Evolutionary conservation across 768 basidiomycete species (phyloP), one percentile per base, ranked within the genome.

Genomic region (Calocybe gangraenosa): DNA sequence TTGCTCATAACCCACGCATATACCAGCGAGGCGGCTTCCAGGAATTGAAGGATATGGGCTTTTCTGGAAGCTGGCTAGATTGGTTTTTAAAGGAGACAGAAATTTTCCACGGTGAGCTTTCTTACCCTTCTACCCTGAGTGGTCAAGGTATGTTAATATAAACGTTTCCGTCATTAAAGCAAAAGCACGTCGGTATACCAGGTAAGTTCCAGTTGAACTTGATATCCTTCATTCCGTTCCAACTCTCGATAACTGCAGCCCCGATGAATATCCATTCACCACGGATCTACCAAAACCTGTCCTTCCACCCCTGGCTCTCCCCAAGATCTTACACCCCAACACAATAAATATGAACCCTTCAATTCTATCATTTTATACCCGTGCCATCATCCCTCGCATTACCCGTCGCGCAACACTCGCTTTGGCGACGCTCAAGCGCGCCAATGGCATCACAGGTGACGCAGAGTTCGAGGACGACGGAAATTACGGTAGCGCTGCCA

Each of bases 21-120:
- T 99, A 99, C 68, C 72, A 82, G 42, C 75, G 75, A 13, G 87
- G 83, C 18, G 83, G 77, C 1, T 90, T 98, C 67, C 64, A 81
- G 28, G 89, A 94, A 65, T 74, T 96, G 33, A 74, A 72, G 32
- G 75, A 82, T 32, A 63, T 81, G 23, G 84, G 83, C 0, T 94
- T 92, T 63, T 58, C 78, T 3, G 92, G 92, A 2, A 92, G 84
- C 50, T 98, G 93, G 94, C 73, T 99, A 2, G 89, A 97, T 48
- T 99, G 96, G 96, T 94, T 99, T 67, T 69, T 99, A 66, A 84
- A 85, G 56, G 95, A 98, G 67, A 98, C 75, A 0, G 96, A 99
- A 70, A 75, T 78, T 0, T 96, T 96, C 68, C 96, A 98, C 66
- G 92, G 96, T 92, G 49, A 51, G 87, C 47, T 14, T 33, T 19